Base-by-base conservation (phyloP, 208 protist species). In the Novymonas esmeraldas region DNA sequence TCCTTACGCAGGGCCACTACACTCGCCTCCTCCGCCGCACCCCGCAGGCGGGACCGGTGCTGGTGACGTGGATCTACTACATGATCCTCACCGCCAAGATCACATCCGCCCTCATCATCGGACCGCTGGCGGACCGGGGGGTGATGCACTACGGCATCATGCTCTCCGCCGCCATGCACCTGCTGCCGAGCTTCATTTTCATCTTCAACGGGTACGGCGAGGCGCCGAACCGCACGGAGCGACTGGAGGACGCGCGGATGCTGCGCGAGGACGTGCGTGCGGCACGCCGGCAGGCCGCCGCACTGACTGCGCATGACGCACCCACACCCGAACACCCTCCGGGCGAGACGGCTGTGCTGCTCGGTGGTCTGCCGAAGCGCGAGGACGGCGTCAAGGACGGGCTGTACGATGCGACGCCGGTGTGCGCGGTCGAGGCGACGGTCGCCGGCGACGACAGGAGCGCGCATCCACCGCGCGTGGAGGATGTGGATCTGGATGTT, bases 1-100 rank as follows among this genome's bases (percentile, higher is more conserved):
- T 89, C 50, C 78, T 93, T 2, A 83, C 82, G 0, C 70, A 93
- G 57, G 87, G 84, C 18, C 73, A 84, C 56, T 94, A 94, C 82
- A 91, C 78, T 39, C 79, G 81, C 26, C 49, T 89, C 51, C 84
- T 94, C 44, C 82, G 80, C 38, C 56, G 68, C 36, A n/a, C 64
- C 20, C 87, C 84, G n/a, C 42, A 61, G 52, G 63, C 72, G 20
- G 84, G 84, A 7, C 60, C 79, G 0, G 46, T 78, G 4, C 64
- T 94, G 3, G 82, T 94, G 20, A 88, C 75, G 34, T 91, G 79
- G 70, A 72, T 91, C 16, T 94, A 79, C 79, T 82, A 76, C 70
- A 82, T 75, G 39, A 79, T 81, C 33, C 78, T 89, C 68, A 5
- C 81, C 13, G 88, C 77, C 34, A 26, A 48, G 29, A 57, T 87